Evolutionary conservation across 106 monocot species (phyloP).

Genomic region (Agapanthus africanus): DNA sequence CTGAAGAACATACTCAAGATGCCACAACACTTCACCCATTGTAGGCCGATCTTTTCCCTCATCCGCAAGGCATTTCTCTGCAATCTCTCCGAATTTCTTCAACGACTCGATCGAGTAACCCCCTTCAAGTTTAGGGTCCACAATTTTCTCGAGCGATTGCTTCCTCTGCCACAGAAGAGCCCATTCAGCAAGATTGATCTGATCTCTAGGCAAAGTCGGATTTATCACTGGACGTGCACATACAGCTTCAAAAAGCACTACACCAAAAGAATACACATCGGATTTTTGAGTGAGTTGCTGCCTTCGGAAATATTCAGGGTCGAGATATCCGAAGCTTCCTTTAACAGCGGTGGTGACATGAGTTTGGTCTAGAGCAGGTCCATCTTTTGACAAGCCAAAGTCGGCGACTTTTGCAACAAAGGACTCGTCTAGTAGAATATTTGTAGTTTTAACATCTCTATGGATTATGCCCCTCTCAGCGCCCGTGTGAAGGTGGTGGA

Average conservation of each 20-base stretch:
- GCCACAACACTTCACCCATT: constrained; percentile 74
- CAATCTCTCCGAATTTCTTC: constrained; percentile 55
- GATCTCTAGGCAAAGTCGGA: constrained; percentile 62
- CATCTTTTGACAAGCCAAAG: constrained; percentile 73
- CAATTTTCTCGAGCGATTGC: constrained; percentile 28
- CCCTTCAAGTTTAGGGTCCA: constrained; percentile 39
- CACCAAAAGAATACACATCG: constrained; percentile 90
- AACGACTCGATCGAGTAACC: constrained; percentile 36
- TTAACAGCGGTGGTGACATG: constrained; percentile 86
- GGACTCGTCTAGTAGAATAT: constrained; percentile 59
- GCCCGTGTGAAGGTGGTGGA: constrained; percentile 83
- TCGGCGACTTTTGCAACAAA: constrained; percentile 71
- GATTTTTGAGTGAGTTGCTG: constrained; percentile 75
- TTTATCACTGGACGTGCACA: constrained; percentile 73
- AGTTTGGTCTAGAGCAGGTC: constrained; percentile 53
- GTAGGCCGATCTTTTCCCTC: constrained; percentile 62
- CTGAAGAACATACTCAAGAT: constrained; percentile 53
- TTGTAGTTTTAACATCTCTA: constrained; percentile 74
- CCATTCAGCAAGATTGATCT: constrained; percentile 76
- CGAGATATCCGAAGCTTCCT: constrained; percentile 80
- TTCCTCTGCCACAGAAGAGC: constrained; percentile 40
- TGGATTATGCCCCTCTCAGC: constrained; percentile 63
- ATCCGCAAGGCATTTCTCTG: constrained; percentile 73
- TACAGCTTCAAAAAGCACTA: constrained; percentile 70
- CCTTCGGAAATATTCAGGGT: constrained; percentile 76